phyloP scores from a whole-genome alignment of 192 early-diverging fungal genomes.

The Rhizophagus sp. region DNA sequence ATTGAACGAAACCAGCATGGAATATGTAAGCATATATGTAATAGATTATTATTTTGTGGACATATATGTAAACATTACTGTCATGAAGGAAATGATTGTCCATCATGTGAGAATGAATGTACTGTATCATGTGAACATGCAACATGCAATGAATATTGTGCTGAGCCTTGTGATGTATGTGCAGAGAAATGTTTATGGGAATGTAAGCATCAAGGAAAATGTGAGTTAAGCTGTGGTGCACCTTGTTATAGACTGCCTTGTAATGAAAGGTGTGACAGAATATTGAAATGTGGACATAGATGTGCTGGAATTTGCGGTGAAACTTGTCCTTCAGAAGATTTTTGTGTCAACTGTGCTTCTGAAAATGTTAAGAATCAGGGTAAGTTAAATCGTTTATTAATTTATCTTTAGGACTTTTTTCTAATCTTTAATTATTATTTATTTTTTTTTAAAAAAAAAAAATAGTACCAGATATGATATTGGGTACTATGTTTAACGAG shows the following conservation, averaged over 20 bases:
- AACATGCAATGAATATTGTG: constrained; percentile 42
- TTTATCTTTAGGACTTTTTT: too few species aligned
- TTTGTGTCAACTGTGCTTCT: constrained; percentile 39
- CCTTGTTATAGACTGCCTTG: constrained; percentile 62
- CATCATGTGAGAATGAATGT: constrained; percentile 45
- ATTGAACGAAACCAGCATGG: constrained; percentile 3
- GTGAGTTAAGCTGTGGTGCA: constrained; percentile 52
- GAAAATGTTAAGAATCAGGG: constrained; percentile 23
- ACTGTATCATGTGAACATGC: constrained; percentile 43
- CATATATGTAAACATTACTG: constrained; percentile 29
- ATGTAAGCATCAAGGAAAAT: constrained; percentile 51
- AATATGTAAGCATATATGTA: constrained; percentile 20
- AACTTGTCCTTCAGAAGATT: constrained; percentile 33
- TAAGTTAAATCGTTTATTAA: not conserved
- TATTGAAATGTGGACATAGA: constrained; percentile 50
- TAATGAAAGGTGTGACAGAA: constrained; percentile 46
- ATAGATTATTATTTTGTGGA: constrained; percentile 34
- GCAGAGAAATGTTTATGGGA: constrained; percentile 48
- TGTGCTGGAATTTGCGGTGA: constrained; percentile 57
- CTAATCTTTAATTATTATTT: too few species aligned
- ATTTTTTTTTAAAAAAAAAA: too few species aligned
- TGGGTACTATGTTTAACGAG: not conserved
- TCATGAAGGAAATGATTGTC: constrained; percentile 23
- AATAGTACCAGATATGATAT: too few species aligned
- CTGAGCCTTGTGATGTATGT: constrained; percentile 46